Conservation (phyloP, 441 rosid genomes). For the Erodium moschatum region DNA sequence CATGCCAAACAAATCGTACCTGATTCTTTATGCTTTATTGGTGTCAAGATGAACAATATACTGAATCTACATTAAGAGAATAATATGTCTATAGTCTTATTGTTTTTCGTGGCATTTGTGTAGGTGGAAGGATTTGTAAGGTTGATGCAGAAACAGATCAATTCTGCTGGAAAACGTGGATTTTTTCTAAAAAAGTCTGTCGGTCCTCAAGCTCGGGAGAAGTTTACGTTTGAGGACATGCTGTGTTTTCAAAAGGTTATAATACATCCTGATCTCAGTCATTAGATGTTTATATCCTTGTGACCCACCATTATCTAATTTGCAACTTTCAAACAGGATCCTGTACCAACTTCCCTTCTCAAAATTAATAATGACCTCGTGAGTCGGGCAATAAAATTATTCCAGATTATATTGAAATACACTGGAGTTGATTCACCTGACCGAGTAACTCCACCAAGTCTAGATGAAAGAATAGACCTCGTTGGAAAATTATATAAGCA, state of each 20-base stretch:
- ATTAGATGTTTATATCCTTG: not conserved
- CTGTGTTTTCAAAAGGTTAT: slow-evolving; percentile 84
- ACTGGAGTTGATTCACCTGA: slow-evolving; percentile 91
- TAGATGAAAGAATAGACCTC: slow-evolving; percentile 81
- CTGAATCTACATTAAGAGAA: not conserved
- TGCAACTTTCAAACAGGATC: slow-evolving; percentile 49
- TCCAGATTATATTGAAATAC: slow-evolving; percentile 75
- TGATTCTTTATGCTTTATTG: slow-evolving; percentile 8
- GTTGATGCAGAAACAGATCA: slow-evolving; percentile 93
- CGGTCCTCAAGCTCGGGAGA: slow-evolving; percentile 67
- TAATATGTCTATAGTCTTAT: not conserved
- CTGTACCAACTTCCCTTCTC: slow-evolving; percentile 87
- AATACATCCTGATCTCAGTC: not conserved
- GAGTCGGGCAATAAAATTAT: slow-evolving; percentile 77
- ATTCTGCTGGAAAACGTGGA: slow-evolving; percentile 77
- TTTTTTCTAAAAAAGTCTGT: slow-evolving; percentile 71
- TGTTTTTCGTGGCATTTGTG: slow-evolving; percentile 10
- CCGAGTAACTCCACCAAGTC: slow-evolving; percentile 51
- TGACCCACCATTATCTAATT: slow-evolving; percentile 17
- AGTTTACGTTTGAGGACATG: slow-evolving; percentile 93
- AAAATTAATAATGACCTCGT: slow-evolving; percentile 72
- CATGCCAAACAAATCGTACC: not conserved
- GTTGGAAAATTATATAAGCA: slow-evolving; percentile 79
- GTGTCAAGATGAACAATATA: not conserved
- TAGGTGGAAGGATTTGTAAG: slow-evolving; percentile 85